Base-by-base conservation (phyloP, 2,329 filamentous ascomycete species). In the Grosmannia clavigera region DNA sequence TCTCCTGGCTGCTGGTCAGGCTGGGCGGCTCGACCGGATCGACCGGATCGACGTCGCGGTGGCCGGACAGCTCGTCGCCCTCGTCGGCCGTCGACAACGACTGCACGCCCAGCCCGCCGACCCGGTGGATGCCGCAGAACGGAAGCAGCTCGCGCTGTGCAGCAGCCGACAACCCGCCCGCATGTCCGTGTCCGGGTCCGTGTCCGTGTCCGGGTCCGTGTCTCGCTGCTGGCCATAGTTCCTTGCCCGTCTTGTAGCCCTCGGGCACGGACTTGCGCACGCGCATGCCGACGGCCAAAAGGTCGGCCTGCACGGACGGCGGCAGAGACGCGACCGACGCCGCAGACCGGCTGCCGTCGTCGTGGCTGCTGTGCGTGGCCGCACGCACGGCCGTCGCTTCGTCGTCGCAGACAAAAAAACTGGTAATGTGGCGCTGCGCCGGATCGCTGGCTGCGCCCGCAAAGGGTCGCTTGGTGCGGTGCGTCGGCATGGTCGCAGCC, bases 221-320 rank as follows among this genome's bases (percentile, higher is more conserved):
- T 43, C 52, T 33, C n/a, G 58, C 66, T 61, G 58, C 58, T 60
- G 22, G 79, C 76, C 58, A 7, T 31, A 7, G 31, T 31, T 73
- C 70, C 68, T 82, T 83, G 60, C 81, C 81, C 1, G 89, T 95
- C 76, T 95, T 95, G 80, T 96, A 96, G 62, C 92, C 92, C 70
- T 96, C 92, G 0, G 90, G 87, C 9, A 97, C 88, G 12, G 88
- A 88, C 75, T 97, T 97, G 70, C 92, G 87, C 57, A 97, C 81
- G 29, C 92, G 86, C 91, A 96, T 96, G 67, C 92, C 92, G 64
- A 97, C 92, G 67, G 81, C 89, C 51, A 96, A 78, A n/a, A 97
- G 84, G 63, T 88, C 88, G 43, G 91, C 81, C 72, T 96, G 90
- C 38, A 95, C 79, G 9, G 78, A 78, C 29, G 79, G 72, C 1